Evolutionary conservation across 257 asterid genomes (phyloP).

Genomic region (Verbascum thapsus): DNA sequence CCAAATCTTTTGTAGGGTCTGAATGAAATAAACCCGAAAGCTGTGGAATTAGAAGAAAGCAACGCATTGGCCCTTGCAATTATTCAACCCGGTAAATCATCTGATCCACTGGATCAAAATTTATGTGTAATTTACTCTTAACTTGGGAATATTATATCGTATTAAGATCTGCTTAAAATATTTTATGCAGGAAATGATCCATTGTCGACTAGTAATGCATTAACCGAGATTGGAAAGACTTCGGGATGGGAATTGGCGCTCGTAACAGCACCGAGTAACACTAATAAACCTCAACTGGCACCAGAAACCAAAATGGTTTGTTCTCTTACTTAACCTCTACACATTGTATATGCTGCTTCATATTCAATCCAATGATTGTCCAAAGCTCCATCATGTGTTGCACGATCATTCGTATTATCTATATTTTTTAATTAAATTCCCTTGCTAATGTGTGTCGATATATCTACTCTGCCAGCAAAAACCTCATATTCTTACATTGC

Average conservation of each 20-base stretch:
- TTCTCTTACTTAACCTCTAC: too few species aligned
- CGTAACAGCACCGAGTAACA: conserved; percentile 62
- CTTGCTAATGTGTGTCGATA: too few species aligned
- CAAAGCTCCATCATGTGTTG: too few species aligned
- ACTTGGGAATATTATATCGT: neutral
- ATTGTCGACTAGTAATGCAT: conserved; percentile 32
- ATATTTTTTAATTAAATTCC: too few species aligned
- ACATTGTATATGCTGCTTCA: too few species aligned
- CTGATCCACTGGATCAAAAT: too few species aligned
- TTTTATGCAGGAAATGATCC: conserved; percentile 43
- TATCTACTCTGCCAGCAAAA: too few species aligned
- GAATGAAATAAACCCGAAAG: conserved; percentile 55
- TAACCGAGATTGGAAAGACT: conserved; percentile 51
- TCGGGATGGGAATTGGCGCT: conserved; percentile 81
- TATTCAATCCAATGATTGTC: too few species aligned
- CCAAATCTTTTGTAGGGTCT: conserved; percentile 49
- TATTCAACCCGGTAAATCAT: conserved; percentile 60
- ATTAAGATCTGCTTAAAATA: neutral
- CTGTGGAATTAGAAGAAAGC: conserved; percentile 56
- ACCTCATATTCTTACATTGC: too few species aligned
- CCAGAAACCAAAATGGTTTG: conserved; percentile 46
- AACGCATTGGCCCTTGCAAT: too few species aligned
- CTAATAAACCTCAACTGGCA: conserved; percentile 35
- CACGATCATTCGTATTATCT: too few species aligned
- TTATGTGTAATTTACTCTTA: too few species aligned